phyloP scores from a whole-genome alignment of 352 stramenopile genomes.

The Poterioochromonas sp. region DNA sequence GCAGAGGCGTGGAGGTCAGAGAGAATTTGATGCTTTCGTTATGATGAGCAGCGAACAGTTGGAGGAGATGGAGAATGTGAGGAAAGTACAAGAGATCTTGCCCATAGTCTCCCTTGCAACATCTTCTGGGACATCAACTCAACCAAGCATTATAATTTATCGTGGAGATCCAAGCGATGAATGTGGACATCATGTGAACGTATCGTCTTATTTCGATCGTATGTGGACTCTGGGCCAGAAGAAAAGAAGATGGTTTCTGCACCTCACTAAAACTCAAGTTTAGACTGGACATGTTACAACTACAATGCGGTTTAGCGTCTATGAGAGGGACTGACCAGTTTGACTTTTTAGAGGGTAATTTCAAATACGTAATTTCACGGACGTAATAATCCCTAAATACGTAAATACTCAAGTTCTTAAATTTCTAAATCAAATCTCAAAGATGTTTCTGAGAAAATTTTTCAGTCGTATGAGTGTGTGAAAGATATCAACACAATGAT shows the following conservation, averaged over 20 bases:
- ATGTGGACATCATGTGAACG: not conserved
- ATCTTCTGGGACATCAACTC: not conserved
- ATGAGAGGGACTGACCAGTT: no score
- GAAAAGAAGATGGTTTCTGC: constrained; percentile 43
- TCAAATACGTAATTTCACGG: no score
- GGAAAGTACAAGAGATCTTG: not conserved
- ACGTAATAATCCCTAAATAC: no score
- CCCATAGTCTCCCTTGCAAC: not conserved
- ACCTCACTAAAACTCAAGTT: no score
- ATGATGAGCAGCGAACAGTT: not conserved
- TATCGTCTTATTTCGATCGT: not conserved
- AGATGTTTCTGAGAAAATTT: no score
- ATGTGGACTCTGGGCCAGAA: not conserved
- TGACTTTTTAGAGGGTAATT: no score
- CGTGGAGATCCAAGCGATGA: not conserved
- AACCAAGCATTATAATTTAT: not conserved
- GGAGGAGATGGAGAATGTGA: not conserved
- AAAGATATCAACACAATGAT: no score
- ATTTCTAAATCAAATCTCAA: no score
- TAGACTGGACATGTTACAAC: no score
- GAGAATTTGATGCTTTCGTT: not conserved
- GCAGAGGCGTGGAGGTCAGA: not conserved
- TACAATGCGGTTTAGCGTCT: no score
- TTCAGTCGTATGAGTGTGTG: no score
- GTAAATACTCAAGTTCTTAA: no score